Base-by-base conservation (phyloP, 2,329 filamentous ascomycete species). In the Colletotrichum graminicola region DNA sequence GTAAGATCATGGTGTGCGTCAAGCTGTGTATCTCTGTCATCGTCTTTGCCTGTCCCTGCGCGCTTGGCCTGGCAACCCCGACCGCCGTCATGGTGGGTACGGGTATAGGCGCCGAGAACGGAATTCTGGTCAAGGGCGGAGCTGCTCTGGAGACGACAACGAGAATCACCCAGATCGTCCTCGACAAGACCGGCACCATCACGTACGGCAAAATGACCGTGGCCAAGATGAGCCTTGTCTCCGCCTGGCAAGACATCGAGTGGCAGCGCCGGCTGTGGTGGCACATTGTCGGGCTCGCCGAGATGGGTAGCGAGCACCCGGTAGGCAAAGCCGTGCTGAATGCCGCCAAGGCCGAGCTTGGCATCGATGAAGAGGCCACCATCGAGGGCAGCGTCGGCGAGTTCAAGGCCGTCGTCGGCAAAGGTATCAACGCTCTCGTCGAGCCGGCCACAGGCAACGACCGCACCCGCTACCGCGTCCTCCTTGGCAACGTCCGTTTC, bases 31-130 rank as follows among this genome's bases (percentile, higher is more conserved):
- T 99, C 76, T 97, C 96, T 0, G 96, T 99, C 75, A 97, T 99
- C 78, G 96, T 98, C 26, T 98, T 99, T 80, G 96, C 96, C 5
- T 99, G 96, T 78, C 96, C 96, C 23, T 99, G 96, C 79, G 96
- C 96, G 1, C 89, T 99, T n/a, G 96, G 96, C 67, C 88, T 99
- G 23, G 95, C 94, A 32, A 98, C 96, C 1, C 96, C 96, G 2
- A 99, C 96, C 0, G 96, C 96, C 2, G 95, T 99, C 79, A 98
- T 99, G 96, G 96, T 99, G 39, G 96, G 96, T 54, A 98, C 96
- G n/a, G 96, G 96, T 71, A 91, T 98, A 41, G 96, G 96, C 62
- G 96, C 96, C 2, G 93, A 98, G 81, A 92, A 97, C 76, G 96
- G 96, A 32, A 99, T 99, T 76, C 86, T 99, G n/a, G 94, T 98